phyloP scores from a whole-genome alignment of 176 grass and related monocot species.

The Oryza officinalis region DNA sequence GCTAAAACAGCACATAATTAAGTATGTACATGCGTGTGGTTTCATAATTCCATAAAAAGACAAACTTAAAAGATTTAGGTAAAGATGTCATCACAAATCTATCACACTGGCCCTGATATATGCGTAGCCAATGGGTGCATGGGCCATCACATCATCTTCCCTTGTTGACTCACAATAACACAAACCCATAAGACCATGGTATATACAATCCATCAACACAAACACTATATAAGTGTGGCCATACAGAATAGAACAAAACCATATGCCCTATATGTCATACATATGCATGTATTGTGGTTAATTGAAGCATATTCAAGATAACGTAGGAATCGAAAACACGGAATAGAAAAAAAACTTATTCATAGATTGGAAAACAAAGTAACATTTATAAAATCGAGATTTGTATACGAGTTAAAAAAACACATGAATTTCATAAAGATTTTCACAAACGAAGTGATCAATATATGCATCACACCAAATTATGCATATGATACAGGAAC shows the following conservation, averaged over 20 bases:
- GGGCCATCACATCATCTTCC: constrained; percentile 26
- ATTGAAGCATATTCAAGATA: background rate
- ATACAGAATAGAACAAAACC: background rate
- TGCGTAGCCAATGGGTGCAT: background rate
- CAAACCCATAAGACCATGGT: constrained; percentile 30
- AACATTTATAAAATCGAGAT: background rate
- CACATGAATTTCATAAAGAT: too few species aligned
- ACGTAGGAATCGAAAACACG: background rate
- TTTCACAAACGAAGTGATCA: too few species aligned
- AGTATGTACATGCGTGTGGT: background rate
- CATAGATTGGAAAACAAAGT: background rate
- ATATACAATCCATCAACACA: background rate
- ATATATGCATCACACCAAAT: background rate
- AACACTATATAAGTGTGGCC: background rate
- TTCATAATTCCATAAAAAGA: background rate
- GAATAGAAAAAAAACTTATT: background rate
- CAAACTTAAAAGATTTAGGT: background rate
- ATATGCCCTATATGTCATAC: background rate
- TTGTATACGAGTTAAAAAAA: background rate
- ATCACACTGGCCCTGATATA: background rate
- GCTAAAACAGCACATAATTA: too few species aligned
- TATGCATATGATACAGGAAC: background rate
- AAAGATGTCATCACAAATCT: background rate
- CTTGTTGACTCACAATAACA: constrained; percentile 40
- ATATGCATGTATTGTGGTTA: background rate